phyloP scores from a whole-genome alignment of 2,329 filamentous ascomycete species.

The Huntiella moniliformis region DNA sequence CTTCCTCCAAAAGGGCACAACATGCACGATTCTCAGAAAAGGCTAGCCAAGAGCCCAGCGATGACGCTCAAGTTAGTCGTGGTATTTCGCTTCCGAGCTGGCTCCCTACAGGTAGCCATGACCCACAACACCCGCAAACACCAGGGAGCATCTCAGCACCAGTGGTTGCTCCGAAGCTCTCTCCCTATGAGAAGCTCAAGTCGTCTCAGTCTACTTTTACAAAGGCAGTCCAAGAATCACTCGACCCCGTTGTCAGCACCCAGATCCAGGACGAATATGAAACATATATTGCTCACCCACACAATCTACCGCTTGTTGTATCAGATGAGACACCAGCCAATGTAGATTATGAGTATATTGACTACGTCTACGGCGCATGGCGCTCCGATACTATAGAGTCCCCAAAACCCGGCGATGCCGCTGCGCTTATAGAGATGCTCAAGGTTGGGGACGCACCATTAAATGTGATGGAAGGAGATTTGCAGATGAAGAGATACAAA shows the following conservation, averaged over 20 bases:
- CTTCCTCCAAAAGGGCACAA: conserved; percentile 20
- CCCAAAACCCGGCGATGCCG: conserved; percentile 17
- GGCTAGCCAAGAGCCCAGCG: conserved; percentile 43
- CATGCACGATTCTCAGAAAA: conserved; percentile 32
- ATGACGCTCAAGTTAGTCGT: conserved; percentile 20
- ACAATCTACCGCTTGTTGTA: conserved; percentile 68
- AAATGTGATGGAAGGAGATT: conserved; percentile 73
- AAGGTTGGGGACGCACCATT: conserved; percentile 64
- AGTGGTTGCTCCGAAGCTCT: neutral
- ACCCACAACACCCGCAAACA: conserved; percentile 14
- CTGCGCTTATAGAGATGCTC: conserved; percentile 59
- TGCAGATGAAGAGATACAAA: conserved; percentile 86
- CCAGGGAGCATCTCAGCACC: neutral
- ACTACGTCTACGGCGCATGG: conserved; percentile 54
- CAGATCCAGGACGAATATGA: conserved; percentile 73
- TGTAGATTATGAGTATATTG: conserved; percentile 51
- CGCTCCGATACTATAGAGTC: conserved; percentile 40
- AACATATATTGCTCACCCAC: conserved; percentile 73
- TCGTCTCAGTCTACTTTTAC: conserved; percentile 78
- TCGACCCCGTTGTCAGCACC: conserved; percentile 63
- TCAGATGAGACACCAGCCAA: conserved; percentile 46
- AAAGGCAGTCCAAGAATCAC: conserved; percentile 65
- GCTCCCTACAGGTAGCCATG: conserved; percentile 20
- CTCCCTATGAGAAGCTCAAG: conserved; percentile 46
- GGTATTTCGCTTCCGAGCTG: conserved; percentile 41